Evolutionary conservation across 1,284 basidiomycete genomes (phyloP), one percentile per base, ranked within the genome.

Genomic region (Blastosporella zonata): DNA sequence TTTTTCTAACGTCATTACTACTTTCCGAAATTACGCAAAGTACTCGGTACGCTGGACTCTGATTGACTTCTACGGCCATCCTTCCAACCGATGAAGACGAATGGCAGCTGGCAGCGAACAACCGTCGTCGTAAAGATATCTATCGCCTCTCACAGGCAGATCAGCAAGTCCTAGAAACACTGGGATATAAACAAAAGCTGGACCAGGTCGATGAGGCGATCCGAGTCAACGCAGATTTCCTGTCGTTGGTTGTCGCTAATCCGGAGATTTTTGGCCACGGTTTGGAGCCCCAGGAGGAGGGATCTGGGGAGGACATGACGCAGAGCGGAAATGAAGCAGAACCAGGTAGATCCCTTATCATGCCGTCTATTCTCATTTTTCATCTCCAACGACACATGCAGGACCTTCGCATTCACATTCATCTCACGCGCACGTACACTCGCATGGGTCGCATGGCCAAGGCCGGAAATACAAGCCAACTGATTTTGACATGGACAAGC

Each of bases 401-500:
- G 47, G 8, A 6, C 31, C 23, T 52, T 59, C 62, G 0, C 68
- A 67, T 55, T 47, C 49, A 1, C 67, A 67, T 20, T 21, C 46
- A 2, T 48, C 52, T 0, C 59, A 59, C 42, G 53, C 43, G 13
- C 62, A 69, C 35, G 45, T 28, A 15, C 59, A 62, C 38, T 37
- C 54, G 17, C 57, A 64, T 44, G 56, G 49, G 6, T 43, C 61
- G 33, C 63, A 62, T 41, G 60, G 56, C n/a, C n/a, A n/a, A 29
- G 55, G 46, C 25, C 63, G 52, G 35, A 66, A 62, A 43, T 77
- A 78, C 55, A 75, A 71, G 51, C 77, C 81, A 1, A 82, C 77
- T 1, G 85, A 88, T 27, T 77, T 78, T 55, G 86, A 90, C 59
- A 85, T 88, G 81, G 87, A 96, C 66, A 95, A 95, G 61, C 71